Evolutionary conservation across 2,329 filamentous ascomycete genomes (phyloP), one percentile per base, ranked within the genome.

Genomic region (Verticillium isaacii): DNA sequence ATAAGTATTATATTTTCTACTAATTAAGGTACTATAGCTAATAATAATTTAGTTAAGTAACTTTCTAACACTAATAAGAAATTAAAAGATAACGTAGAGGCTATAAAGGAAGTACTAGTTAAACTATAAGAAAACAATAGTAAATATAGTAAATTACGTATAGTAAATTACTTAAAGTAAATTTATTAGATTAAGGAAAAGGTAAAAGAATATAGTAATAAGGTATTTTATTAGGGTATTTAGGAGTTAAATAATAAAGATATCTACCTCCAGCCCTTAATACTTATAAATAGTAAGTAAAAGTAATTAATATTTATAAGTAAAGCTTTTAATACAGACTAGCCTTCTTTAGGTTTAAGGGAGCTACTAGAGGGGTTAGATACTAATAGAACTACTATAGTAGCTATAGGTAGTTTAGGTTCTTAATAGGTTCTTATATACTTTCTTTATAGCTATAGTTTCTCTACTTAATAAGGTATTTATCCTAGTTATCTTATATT

Each of bases 221-320:
- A 55, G 23, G n/a, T 11, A 4, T 29, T 55, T 55, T 55, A 55
- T 25, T 9, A 25, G 12, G 50, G 12, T 12, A 55, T n/a, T 7
- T 25, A 54, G 19, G 56, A 56, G 34, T 3, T 41, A 41, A 19
- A 57, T 58, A 58, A 59, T 37, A 56, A 60, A 56, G 52, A 54
- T 55, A 25, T 2, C 4, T 63, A 57, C 50, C 57, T 14, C 60
- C 56, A 52, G 60, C 63, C 45, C 61, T 36, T 61, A 41, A 36
- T 36, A 36, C 58, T 57, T 60, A 34, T 57, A 58, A 62, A 19
- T 25, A 41, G 56, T 34, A 55, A n/a, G 41, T 29, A 59, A 36
- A 60, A 63, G 37, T 32, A 56, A 37, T n/a, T n/a, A n/a, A n/a
- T n/a, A n/a, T n/a, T n/a, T n/a, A n/a, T n/a, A n/a, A n/a, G n/a